Conservation (phyloP, 208 protist genomes). For the Crithidia thermophila region DNA sequence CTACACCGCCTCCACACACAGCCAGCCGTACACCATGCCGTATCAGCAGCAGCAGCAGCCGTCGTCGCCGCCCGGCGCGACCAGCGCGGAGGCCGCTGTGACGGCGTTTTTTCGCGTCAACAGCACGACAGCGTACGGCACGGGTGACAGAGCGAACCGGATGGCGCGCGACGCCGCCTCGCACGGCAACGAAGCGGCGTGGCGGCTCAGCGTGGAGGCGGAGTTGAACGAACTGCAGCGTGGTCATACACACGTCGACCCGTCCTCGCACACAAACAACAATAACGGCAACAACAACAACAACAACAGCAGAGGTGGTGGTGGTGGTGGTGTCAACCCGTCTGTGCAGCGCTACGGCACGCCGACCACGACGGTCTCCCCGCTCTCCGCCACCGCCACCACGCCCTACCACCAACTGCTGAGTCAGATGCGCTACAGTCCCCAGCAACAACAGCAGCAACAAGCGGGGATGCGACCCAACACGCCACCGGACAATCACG, state of each 20-base stretch:
- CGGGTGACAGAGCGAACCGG: background rate
- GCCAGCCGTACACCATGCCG: no score
- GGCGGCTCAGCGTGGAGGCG: constrained; percentile 24
- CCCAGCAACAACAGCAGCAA: no score
- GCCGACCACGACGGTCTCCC: constrained; percentile 11
- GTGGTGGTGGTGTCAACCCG: no score
- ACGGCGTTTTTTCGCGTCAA: constrained; percentile 11
- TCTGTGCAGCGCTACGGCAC: background rate
- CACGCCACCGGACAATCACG: constrained; percentile 9
- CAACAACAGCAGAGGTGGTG: background rate
- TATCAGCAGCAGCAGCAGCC: constrained; percentile 1
- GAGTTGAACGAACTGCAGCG: constrained; percentile 28
- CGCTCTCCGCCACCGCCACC: constrained; percentile 12
- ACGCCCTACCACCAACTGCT: constrained; percentile 34
- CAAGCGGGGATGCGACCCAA: background rate
- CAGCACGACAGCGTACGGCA: background rate
- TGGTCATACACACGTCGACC: background rate
- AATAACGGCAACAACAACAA: background rate
- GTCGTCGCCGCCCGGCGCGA: background rate
- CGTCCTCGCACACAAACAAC: background rate
- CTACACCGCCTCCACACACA: background rate
- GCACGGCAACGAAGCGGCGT: constrained; percentile 15
- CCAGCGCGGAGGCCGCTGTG: constrained; percentile 3
- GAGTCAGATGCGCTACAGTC: constrained; percentile 28
- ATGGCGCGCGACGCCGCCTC: no score